These are phyloP conservation scores for Kurtzmaniella cleridarum DNA, from an alignment of 805 yeast species.

Conservation along the genomic window DNA sequence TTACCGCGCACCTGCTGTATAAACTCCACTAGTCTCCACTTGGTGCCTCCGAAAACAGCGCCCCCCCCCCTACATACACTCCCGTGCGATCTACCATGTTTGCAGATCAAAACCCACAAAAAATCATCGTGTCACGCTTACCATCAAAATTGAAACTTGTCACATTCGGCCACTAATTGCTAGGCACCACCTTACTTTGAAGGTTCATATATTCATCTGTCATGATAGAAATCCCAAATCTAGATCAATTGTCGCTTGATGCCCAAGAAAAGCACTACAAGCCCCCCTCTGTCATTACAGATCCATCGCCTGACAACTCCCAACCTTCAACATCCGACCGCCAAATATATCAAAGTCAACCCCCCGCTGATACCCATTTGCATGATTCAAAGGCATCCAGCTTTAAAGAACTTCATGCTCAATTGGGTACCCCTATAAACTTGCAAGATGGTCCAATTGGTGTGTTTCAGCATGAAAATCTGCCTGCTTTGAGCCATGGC, in stretches of 20 bases:
- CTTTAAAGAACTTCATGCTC: neutral
- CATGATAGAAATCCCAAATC: slow-evolving; percentile 43
- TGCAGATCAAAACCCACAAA: too few relatives aligned
- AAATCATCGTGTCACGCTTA: too few relatives aligned
- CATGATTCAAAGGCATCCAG: neutral
- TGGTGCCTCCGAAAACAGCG: too few relatives aligned
- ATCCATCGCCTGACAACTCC: slow-evolving; percentile 3
- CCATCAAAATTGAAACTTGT: too few relatives aligned
- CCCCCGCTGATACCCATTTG: neutral
- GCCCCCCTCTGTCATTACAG: slow-evolving; percentile 11
- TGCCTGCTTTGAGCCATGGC: neutral
- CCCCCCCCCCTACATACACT: too few relatives aligned
- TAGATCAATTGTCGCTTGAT: slow-evolving; percentile 22
- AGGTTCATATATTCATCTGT: neutral
- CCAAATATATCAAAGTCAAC: neutral
- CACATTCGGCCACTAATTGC: too few relatives aligned
- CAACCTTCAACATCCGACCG: slow-evolving; percentile 1
- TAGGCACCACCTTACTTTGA: neutral
- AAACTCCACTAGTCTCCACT: too few relatives aligned
- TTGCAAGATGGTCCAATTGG: neutral
- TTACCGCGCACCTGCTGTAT: too few relatives aligned
- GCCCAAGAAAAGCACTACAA: slow-evolving; percentile 8
- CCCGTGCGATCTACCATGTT: too few relatives aligned
- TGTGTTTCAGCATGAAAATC: too few relatives aligned
- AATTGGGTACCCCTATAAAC: neutral